These are phyloP conservation scores for Ogataea naganishii DNA, from an alignment of 805 yeast species.

Conservation along the genomic window DNA sequence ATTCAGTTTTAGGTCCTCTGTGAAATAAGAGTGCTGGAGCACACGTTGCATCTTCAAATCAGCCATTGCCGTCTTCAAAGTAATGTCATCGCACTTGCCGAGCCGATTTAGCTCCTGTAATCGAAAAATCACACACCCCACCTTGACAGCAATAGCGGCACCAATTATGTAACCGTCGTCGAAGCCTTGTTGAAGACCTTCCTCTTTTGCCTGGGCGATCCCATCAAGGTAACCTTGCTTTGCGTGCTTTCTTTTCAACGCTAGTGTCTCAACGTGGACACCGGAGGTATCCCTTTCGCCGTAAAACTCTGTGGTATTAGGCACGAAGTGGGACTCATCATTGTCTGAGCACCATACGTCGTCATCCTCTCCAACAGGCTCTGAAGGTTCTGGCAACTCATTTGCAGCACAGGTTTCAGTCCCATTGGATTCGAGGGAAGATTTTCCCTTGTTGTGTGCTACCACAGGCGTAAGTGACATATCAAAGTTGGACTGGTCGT, in stretches of 20 bases:
- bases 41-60: constrained; percentile 57
- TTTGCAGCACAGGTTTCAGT: no score
- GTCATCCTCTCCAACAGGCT: constrained; percentile 9
- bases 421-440: no score
- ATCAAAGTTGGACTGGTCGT: no score
- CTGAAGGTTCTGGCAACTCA: no score
- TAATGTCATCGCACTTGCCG: constrained; percentile 4
- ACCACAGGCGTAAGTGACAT: no score
- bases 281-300: constrained; percentile 22
- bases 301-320: constrained; percentile 25
- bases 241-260: constrained; percentile 51
- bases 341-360: constrained; percentile 27
- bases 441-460: no score
- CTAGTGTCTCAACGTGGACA: constrained; percentile 19
- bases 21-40: constrained; percentile 46
- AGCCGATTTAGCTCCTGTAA: constrained; percentile 13
- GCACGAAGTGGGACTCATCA: constrained; percentile 19
- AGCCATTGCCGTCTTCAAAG: constrained; percentile 27
- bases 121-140: constrained; percentile 57
- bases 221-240: constrained; percentile 87
- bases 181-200: constrained; percentile 68
- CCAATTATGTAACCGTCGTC: constrained; percentile 76
- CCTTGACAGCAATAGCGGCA: constrained; percentile 53
- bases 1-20: constrained; percentile 32
- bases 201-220: constrained; percentile 56